These are phyloP conservation scores for Actinomucor elegans DNA, from an alignment of 371 early-diverging fungal species.

Conservation along the genomic window DNA sequence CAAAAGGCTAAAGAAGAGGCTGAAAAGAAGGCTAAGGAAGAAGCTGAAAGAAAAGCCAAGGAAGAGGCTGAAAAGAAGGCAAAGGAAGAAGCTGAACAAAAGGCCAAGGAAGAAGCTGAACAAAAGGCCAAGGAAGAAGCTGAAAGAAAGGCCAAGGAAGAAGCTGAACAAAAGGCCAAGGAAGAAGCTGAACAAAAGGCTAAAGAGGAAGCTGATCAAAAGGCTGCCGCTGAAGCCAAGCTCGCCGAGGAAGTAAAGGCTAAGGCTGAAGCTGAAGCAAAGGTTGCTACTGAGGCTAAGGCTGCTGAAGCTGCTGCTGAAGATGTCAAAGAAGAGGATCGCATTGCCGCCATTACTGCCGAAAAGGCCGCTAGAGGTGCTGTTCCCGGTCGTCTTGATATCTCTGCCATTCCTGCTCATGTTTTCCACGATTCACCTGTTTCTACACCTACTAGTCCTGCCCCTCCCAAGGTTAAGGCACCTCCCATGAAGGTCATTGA, in stretches of 20 bases:
- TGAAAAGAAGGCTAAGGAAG: slow-evolving; percentile 41
- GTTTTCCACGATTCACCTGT: slow-evolving; percentile 20
- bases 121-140: slow-evolving; percentile 36
- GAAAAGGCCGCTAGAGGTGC: slow-evolving; percentile 33
- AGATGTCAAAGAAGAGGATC: slow-evolving; percentile 23
- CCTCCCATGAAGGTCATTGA: slow-evolving; percentile 34
- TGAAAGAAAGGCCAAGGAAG: slow-evolving; percentile 33
- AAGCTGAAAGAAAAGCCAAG: slow-evolving; percentile 39
- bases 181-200: slow-evolving; percentile 34
- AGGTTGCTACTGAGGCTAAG: slow-evolving; percentile 25
- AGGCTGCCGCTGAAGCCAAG: slow-evolving; percentile 12
- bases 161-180: slow-evolving; percentile 26
- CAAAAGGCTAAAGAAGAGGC: slow-evolving; percentile 43
- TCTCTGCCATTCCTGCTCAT: slow-evolving; percentile 31
- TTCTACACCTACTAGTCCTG: slow-evolving; percentile 14
- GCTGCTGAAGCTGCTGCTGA: slow-evolving; percentile 18
- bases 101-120: slow-evolving; percentile 33
- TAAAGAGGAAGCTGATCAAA: slow-evolving; percentile 17
- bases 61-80: slow-evolving; percentile 25
- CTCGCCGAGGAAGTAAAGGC: slow-evolving; percentile 13
- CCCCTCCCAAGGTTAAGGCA: slow-evolving; percentile 22
- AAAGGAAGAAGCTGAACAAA: slow-evolving; percentile 15
- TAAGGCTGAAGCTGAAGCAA: slow-evolving; percentile 20
- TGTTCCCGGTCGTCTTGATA: slow-evolving; percentile 34
- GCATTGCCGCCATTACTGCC: slow-evolving; percentile 36